Percentiles rank a stretch among this genome's conserved stretches.
Conservation (phyloP, 1,284 basidiomycete species). For the Meira nashicola region DNA sequence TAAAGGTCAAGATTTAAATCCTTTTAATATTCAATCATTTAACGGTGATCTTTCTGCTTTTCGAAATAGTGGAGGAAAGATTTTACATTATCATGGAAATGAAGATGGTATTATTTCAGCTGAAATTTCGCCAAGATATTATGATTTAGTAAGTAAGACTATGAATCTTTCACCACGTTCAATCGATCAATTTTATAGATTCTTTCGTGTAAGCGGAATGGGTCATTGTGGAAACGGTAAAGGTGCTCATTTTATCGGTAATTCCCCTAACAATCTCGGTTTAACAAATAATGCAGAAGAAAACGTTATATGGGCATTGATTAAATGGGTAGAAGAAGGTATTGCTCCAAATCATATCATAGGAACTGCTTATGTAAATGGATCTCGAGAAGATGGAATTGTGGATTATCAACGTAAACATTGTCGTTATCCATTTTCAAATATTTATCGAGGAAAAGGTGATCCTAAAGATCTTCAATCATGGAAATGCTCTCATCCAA, state of each 20-base stretch:
- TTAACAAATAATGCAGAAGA: conserved; percentile 32
- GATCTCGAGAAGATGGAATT: too few relatives aligned
- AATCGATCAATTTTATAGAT: conserved; percentile 53
- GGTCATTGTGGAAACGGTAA: conserved; percentile 45
- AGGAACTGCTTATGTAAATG: too few relatives aligned
- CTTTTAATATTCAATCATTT: too few relatives aligned
- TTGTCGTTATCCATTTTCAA: too few relatives aligned
- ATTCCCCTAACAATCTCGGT: conserved; percentile 26
- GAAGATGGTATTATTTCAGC: conserved; percentile 54
- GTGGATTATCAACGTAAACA: too few relatives aligned
- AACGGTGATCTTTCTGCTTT: background rate
- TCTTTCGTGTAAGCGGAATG: conserved; percentile 57
- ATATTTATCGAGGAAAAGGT: too few relatives aligned
- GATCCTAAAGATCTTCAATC: too few relatives aligned
- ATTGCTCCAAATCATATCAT: conserved; percentile 36
- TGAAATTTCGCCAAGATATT: conserved; percentile 52
- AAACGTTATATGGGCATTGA: conserved; percentile 52
- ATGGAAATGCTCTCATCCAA: too few relatives aligned
- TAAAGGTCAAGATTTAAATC: too few relatives aligned
- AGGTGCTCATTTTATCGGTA: too few relatives aligned
- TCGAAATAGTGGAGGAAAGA: conserved; percentile 32
- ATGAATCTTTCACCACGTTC: conserved; percentile 17
- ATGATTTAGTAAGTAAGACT: conserved; percentile 47
- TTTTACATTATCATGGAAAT: conserved; percentile 53
- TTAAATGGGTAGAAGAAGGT: conserved; percentile 56